These are phyloP conservation scores for Talaromyces marneffei DNA, from an alignment of 2,329 filamentous ascomycete genomes.

Conservation along the genomic window DNA sequence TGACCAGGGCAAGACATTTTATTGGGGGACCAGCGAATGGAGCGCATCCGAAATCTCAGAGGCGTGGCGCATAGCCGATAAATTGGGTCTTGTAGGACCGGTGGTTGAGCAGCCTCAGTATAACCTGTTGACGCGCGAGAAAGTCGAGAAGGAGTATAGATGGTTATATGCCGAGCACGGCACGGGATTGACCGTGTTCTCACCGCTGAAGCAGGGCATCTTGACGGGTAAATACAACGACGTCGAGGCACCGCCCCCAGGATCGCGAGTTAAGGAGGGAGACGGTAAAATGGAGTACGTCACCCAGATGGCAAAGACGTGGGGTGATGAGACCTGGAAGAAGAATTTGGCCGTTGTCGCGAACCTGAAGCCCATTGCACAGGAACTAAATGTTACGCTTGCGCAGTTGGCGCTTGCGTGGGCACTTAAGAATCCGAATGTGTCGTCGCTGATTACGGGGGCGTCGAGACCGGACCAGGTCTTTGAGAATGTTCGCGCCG, in stretches of 20 bases:
- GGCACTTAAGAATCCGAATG: constrained; percentile 54
- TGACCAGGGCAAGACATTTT: constrained; percentile 61
- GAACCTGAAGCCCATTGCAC: constrained; percentile 52
- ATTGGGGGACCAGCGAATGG: constrained; percentile 68
- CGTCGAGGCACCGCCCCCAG: constrained; percentile 30
- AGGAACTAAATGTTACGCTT: constrained; percentile 57
- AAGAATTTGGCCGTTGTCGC: constrained; percentile 30
- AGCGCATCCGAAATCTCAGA: constrained; percentile 59
- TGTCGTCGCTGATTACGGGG: constrained; percentile 41
- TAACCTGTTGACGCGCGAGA: constrained; percentile 57
- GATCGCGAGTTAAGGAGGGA: constrained; percentile 54
- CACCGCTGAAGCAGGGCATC: constrained; percentile 55
- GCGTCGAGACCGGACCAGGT: constrained; percentile 42
- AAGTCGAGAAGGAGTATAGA: constrained; percentile 59
- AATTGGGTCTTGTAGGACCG: constrained; percentile 56
- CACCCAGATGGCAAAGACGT: constrained; percentile 37
- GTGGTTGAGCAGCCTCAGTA: constrained; percentile 63
- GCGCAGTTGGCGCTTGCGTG: constrained; percentile 56
- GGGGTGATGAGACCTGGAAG: constrained; percentile 38
- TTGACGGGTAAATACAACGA: constrained; percentile 60
- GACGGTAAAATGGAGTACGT: constrained; percentile 55
- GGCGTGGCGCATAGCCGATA: constrained; percentile 57
- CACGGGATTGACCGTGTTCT: constrained; percentile 59
- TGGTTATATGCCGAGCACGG: constrained; percentile 57
- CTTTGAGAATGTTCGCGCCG: constrained; percentile 35